Evolutionary conservation across 257 asterid species (phyloP).

Genomic region (Fraxinus pennsylvanica): DNA sequence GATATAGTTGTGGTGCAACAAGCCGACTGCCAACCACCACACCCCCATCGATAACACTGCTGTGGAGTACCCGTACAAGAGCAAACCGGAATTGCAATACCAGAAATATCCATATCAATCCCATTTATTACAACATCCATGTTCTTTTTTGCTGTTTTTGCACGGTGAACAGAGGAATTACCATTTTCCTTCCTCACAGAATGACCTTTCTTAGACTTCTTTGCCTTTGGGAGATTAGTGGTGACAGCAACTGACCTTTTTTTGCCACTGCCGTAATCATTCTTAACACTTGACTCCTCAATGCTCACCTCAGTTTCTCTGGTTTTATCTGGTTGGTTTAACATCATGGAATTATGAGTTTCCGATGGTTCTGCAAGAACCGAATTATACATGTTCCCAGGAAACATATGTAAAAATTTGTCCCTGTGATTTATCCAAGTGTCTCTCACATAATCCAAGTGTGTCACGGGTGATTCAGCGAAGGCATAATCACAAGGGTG

Average conservation of each 20-base stretch:
- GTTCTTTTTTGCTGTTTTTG: conserved; percentile 67
- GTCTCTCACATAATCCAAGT: conserved; percentile 77
- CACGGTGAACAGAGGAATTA: conserved; percentile 50
- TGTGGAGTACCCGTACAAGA: conserved; percentile 89
- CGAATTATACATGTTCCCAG: conserved; percentile 52
- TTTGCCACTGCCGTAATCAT: conserved; percentile 55
- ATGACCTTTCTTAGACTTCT: conserved; percentile 59
- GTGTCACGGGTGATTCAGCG: conserved; percentile 58
- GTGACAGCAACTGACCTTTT: conserved; percentile 51
- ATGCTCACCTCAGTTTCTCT: conserved; percentile 41
- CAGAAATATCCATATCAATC: conserved; percentile 79
- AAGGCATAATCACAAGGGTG: conserved; percentile 61
- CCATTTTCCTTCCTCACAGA: conserved; percentile 57
- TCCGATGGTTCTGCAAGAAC: conserved; percentile 67
- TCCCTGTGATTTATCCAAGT: conserved; percentile 84
- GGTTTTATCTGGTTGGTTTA: conserved; percentile 52
- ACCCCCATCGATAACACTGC: conserved; percentile 98
- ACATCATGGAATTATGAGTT: conserved; percentile 55
- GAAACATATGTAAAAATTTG: conserved; percentile 71
- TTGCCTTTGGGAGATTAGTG: conserved; percentile 64
- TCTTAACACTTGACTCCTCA: conserved; percentile 56
- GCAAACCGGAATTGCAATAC: conserved; percentile 89
- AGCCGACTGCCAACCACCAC: conserved; percentile 99
- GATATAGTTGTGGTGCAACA: conserved; percentile 94
- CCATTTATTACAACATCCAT: conserved; percentile 79